A percentile compares a stretch with the other conserved stretches of the same genome.
phyloP scores from a whole-genome alignment of 116 monocot genomes.

The Iris pallida region DNA sequence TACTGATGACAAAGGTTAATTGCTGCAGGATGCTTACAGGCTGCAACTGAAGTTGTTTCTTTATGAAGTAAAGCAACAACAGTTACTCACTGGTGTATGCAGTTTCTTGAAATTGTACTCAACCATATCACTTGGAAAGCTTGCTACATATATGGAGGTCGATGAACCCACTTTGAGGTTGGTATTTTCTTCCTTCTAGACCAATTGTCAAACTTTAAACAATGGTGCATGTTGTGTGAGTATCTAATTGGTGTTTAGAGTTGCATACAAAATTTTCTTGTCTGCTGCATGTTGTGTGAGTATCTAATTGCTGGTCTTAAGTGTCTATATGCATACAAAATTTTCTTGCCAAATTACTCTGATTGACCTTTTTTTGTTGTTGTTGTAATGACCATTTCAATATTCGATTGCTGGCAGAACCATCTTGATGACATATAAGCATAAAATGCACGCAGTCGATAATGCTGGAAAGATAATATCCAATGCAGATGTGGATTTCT shows the following conservation, averaged over 20 bases:
- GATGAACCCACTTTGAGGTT: constrained; percentile 40
- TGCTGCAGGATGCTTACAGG: constrained; percentile 78
- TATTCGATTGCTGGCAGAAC: constrained; percentile 19
- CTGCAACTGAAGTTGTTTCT: constrained; percentile 91
- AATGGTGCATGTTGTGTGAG: background rate
- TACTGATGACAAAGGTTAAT: background rate
- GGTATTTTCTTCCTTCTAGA: background rate
- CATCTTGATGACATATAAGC: too few relatives aligned
- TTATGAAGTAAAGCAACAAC: constrained; percentile 95
- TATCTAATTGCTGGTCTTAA: background rate
- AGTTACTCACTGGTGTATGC: constrained; percentile 42
- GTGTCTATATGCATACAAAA: background rate
- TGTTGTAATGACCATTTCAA: background rate
- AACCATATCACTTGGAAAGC: background rate
- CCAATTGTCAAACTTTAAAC: background rate
- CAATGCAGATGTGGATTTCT: too few relatives aligned
- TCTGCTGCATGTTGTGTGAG: background rate
- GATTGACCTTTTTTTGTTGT: background rate
- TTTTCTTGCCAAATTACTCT: background rate
- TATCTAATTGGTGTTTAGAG: background rate
- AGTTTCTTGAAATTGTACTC: background rate
- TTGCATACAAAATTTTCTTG: background rate
- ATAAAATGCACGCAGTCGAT: too few relatives aligned
- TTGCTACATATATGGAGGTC: background rate
- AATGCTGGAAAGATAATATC: too few relatives aligned